Base-by-base conservation (phyloP, 2,329 filamentous ascomycete species). In the Colletotrichum sp. region DNA sequence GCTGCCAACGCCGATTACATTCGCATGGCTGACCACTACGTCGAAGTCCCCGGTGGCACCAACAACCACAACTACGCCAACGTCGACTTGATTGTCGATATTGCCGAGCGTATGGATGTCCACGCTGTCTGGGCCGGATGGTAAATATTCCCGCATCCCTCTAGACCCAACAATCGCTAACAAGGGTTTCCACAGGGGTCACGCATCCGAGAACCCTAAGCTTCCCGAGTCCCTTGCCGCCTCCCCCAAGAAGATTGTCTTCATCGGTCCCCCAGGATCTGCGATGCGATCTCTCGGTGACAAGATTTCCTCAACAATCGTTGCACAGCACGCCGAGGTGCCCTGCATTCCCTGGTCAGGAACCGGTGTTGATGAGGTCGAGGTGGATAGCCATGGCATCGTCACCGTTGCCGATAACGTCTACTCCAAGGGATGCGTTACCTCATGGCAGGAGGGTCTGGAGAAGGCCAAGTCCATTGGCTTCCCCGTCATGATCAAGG, bases 1-100 rank as follows among this genome's bases (percentile, higher is more conserved):
- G 93, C 94, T 85, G 97, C 97, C 85, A 99, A 99, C 86, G 97
- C 97, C 80, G 97, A 99, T 88, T 99, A 99, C 89, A 99, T 99
- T 85, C 93, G 97, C 85, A 99, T 99, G 97, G 97, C 97, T 39
- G 97, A 99, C 88, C 95, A 98, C 90, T 99, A 99, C 86, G 97
- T 99, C 81, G 97, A 99, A 88, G 96, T 99, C 77, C 97, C 97
- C 39, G 97, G 97, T 83, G 97, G 97, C 84, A 99, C 97, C 78
- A 99, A 99, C 90, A 99, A 99, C 91, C 98, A 99, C 93, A 99
- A 99, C 88, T 99, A 99, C 87, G 97, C 97, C 88, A 99, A 99
- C 85, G 97, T 99, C 77, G 97, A 99, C 89, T 91, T 99, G 84
- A 99, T 99, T 86, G 97, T 99, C 80, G 97, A 99, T 89, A 93